Evolutionary conservation across 2,329 filamentous ascomycete species (phyloP), one percentile per base, ranked within the genome.

Genomic region (Colletotrichum filicis): DNA sequence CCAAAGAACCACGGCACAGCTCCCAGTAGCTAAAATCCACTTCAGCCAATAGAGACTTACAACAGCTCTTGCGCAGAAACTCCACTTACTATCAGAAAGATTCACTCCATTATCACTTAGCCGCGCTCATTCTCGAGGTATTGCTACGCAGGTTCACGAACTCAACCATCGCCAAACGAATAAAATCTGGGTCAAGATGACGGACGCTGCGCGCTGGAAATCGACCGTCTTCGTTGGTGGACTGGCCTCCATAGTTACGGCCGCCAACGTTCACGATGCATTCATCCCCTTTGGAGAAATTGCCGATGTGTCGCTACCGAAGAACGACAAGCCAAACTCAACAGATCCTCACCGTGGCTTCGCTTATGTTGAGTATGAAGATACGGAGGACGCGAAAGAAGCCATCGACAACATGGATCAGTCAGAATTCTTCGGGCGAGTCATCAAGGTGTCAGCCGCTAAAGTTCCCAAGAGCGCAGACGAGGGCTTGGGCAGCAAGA

Each of bases 391-490:
- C 83, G 96, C 95, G 32, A 92, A 92, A 79, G 96, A 98, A 83
- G 97, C 97, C 63, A 98, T 99, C 82, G 95, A 98, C 87, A 99
- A 99, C 81, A 98, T 99, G 96, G 95, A 99, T 81, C 95, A 98
- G 82, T 93, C 95, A 74, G 96, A 98, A 84, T 90, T 99, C 58
- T 98, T 96, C 81, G 97, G 97, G 12, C 91, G 94, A 73, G 92
- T 97, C 16, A 93, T 99, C 81, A 98, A 95, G 82, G 96, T 98
- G 64, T 95, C 95, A 57, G 90, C 93, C 68, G 97, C 97, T 56
- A 99, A 98, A 83, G 91, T 94, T 37, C 95, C 97, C 75, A 98
- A 98, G 87, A 94, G 94, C 78, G 90, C 91, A 62, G 94, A 94
- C 66, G 95, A 97, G 81, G 95, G 95, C 0, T 82, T 99, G 57